These are phyloP conservation scores for Fraxinus albicans DNA, from an alignment of 305 asterid genomes.

Conservation along the genomic window DNA sequence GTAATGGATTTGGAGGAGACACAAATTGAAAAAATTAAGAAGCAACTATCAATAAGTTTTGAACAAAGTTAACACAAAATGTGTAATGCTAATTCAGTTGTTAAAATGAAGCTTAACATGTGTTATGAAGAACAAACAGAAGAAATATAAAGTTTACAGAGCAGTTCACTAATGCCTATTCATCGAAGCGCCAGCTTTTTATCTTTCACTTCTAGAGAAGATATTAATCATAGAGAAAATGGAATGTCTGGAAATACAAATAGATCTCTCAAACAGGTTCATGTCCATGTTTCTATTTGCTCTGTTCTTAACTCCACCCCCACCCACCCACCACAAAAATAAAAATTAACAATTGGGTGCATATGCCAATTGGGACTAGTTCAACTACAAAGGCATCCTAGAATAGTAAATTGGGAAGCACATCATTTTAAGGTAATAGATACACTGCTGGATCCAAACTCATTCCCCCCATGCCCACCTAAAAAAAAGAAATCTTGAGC, in stretches of 20 bases:
- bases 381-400: not conserved
- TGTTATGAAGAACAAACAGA: not conserved
- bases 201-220: not conserved
- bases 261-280: not conserved
- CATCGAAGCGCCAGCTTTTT: not conserved
- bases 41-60: not conserved
- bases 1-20: not conserved
- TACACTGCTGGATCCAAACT: not conserved
- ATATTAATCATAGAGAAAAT: not conserved
- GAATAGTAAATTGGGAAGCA: not conserved
- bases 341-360: not conserved
- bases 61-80: not conserved
- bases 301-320: not conserved
- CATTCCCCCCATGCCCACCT: not conserved
- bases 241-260: not conserved
- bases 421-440: not conserved
- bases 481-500: not conserved
- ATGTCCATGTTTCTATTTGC: not conserved
- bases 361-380: not conserved
- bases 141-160: not conserved
- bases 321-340: not conserved
- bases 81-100: not conserved
- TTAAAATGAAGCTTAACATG: not conserved
- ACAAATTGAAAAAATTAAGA: not conserved
- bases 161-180: not conserved